Evolutionary conservation across 768 basidiomycete genomes (phyloP), one percentile per base, ranked within the genome.

Genomic region (Leccinum uliginosum): DNA sequence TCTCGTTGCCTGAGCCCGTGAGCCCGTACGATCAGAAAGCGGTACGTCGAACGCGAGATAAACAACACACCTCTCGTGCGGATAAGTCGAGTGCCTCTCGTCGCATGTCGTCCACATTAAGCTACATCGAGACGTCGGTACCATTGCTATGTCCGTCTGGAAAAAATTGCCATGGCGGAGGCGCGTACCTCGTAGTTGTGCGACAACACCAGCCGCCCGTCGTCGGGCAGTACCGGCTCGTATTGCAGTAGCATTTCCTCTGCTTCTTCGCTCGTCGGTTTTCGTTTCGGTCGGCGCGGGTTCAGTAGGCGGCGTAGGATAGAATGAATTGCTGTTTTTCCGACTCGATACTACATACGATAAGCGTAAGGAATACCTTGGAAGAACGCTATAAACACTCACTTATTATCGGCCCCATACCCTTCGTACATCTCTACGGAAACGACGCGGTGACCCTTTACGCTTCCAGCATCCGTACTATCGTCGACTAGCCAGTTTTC

Each of bases 401-500:
- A 94, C 95, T 81, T 50, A 98, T 85, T 26, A 98, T 91, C 88
- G 6, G 80, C 67, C 2, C 73, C 73, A 19, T 73, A 62, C 0
- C 91, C 90, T 68, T 98, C 95, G 70, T 94, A 97, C 48, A 97
- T 74, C 73, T 98, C 96, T 4, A 94, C 89, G 17, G 83, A 87
- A 3, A 93, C 86, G 50, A 96, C 72, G 50, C 83, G 78, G 66
- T 86, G 83, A 0, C 90, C 86, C 65, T 88, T 90, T 3, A 84
- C 60, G 65, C 77, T 70, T 2, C 74, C 80, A 4, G 69, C 62
- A 21, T 77, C 78, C 44, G 74, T 71, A 21, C 82, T 79, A 12
- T 77, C 80, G 51, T 91, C 87, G 67, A 93, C 87, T 45, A 98
- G 69, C 94, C 95, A 97, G 68, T 98, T 97, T 73, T 98, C 95